Evolutionary conservation across 495 filamentous ascomycete species (phyloP).

Genomic region (Tuber borchii): DNA sequence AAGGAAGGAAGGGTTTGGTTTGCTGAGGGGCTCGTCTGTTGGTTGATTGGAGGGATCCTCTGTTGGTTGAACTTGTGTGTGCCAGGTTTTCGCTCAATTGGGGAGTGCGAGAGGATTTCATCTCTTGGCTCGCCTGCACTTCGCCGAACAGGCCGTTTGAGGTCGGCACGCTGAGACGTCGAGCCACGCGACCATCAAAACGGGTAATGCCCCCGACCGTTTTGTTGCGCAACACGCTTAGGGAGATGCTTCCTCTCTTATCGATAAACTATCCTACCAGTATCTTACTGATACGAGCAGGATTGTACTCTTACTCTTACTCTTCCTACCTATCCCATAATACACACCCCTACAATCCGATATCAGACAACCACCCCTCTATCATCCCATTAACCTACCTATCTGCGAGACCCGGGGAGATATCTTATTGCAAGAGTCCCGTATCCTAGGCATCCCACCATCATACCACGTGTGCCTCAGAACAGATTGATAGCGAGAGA

Average conservation of each 20-base stretch:
- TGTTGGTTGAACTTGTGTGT: conserved; percentile 25
- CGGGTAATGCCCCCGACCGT: conserved; percentile 29
- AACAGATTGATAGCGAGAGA: background rate
- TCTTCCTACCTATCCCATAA: background rate
- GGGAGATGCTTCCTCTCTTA: conserved; percentile 24
- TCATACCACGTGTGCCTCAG: background rate
- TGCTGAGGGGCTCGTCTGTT: conserved; percentile 14
- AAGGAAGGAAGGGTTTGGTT: conserved; percentile 16
- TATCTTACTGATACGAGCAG: background rate
- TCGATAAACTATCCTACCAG: conserved; percentile 27
- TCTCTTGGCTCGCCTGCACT: conserved; percentile 19
- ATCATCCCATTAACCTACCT: background rate
- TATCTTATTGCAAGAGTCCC: background rate
- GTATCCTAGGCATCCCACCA: background rate
- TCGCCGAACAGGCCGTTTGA: conserved; percentile 27
- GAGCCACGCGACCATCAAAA: conserved; percentile 31
- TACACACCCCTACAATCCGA: background rate
- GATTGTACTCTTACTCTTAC: background rate
- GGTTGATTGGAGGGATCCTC: conserved; percentile 23
- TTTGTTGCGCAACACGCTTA: conserved; percentile 26
- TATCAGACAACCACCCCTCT: background rate
- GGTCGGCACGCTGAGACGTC: conserved; percentile 30
- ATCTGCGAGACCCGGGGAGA: background rate
- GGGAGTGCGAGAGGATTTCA: conserved; percentile 24
- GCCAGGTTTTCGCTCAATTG: conserved; percentile 12